Evolutionary conservation across 805 yeast species (phyloP), one percentile per base, ranked within the genome.

Genomic region (Candida incommunis): DNA sequence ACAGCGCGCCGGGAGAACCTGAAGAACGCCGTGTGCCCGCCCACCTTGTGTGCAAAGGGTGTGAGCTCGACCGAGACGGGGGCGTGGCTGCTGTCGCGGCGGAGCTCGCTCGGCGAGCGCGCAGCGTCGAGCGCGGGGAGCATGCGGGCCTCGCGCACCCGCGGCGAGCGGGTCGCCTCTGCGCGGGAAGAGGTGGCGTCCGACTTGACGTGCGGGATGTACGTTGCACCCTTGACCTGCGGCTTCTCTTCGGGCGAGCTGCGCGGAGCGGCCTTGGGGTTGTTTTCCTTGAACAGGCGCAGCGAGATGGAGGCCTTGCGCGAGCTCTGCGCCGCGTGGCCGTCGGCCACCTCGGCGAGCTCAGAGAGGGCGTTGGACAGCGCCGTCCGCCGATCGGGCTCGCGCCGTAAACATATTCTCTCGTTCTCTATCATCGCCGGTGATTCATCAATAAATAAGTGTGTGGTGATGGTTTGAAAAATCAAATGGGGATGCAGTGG

Each of bases 21-120:
- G 66, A 90, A 92, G 27, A 92, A 87, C 1, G 96, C 96, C 0
- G 96, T 90, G 60, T 92, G 99, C 0, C 99, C 99, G 4, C 99
- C 99, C 21, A 92, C 97, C 58, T 84, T 87, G 59, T 92, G 87
- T 46, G 80, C 79, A 64, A 88, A 90, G 1, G 97, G 97, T 45
- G 84, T 76, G 47, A 90, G 65, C 59, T 90, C 96, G 1, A 88
- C 95, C 1, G 95, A 83, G 24, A 86, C 51, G 0, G 71, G 70
- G 7, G 20, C 37, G 7, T 7, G 13, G 11, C 13, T 7, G 13
- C 13, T 7, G 13, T 25, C 7, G 27, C 13, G 27, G 13, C 11
- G 11, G 7, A 13, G 15, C 24, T 34, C 2, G 46, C 26, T 3
- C 34, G 35, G 5, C 41, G 40, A 15, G 42, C 43, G 18, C 31